These are phyloP conservation scores for Dictyostelium capitatum DNA, from an alignment of 78 protist genomes.

Conservation along the genomic window DNA sequence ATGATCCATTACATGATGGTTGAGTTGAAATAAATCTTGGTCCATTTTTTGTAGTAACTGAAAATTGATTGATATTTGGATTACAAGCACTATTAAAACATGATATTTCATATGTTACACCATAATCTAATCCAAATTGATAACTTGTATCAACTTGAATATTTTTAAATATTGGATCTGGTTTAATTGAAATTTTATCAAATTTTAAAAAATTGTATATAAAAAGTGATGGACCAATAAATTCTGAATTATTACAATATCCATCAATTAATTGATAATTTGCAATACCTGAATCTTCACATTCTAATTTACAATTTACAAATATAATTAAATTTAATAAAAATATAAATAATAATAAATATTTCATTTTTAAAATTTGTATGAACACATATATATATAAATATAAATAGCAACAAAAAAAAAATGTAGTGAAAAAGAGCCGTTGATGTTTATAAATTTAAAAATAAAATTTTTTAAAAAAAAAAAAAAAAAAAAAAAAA, in stretches of 20 bases:
- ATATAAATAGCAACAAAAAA: too few relatives aligned
- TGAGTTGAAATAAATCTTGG: neutral
- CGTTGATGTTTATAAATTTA: too few relatives aligned
- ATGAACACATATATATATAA: too few relatives aligned
- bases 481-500: too few relatives aligned
- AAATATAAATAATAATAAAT: too few relatives aligned
- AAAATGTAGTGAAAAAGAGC: too few relatives aligned
- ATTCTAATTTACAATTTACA: too few relatives aligned
- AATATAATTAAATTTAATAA: too few relatives aligned
- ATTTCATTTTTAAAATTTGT: too few relatives aligned
- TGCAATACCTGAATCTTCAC: neutral
- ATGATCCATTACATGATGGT: neutral
- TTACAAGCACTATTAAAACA: neutral
- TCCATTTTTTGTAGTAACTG: neutral
- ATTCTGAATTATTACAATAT: neutral
- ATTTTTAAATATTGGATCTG: neutral
- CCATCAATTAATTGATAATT: neutral
- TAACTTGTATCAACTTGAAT: neutral
- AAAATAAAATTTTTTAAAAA: too few relatives aligned
- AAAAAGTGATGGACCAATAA: neutral
- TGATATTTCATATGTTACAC: neutral
- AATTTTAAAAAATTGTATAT: neutral
- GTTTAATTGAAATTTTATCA: neutral
- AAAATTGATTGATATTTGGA: neutral
- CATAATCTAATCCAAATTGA: neutral